Conservation (phyloP, 768 basidiomycete species). For the Xerocomellus chrysenteron region DNA sequence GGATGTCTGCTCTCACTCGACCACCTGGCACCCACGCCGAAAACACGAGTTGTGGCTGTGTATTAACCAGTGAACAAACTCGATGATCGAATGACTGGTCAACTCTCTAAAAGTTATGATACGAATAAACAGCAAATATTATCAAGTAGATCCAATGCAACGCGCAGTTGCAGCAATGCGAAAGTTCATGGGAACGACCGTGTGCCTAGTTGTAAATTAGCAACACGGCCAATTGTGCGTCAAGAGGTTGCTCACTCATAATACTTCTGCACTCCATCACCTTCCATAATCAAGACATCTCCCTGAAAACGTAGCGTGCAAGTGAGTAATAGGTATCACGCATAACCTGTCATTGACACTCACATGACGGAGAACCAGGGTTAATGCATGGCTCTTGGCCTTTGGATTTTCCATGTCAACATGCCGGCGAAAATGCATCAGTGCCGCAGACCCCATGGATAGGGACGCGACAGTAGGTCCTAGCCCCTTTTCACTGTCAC, state of each 20-base stretch:
- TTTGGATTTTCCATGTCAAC: conserved; percentile 35
- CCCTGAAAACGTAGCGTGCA: conserved; percentile 48
- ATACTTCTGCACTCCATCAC: conserved; percentile 58
- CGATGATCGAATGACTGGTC: background rate
- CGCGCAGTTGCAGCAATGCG: conserved; percentile 81
- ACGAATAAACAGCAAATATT: background rate
- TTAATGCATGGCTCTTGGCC: conserved; percentile 40
- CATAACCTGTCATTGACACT: conserved; percentile 11
- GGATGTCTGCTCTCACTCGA: background rate
- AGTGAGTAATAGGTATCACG: conserved; percentile 4
- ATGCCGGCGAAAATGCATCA: conserved; percentile 74
- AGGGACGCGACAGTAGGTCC: conserved; percentile 74
- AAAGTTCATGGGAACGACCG: conserved; percentile 71
- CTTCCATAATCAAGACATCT: conserved; percentile 78
- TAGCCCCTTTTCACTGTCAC: conserved; percentile 71
- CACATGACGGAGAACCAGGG: conserved; percentile 67
- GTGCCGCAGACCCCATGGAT: conserved; percentile 72
- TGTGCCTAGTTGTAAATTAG: conserved; percentile 51
- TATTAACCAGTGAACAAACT: too few species aligned
- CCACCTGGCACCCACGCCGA: background rate
- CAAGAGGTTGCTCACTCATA: conserved; percentile 57
- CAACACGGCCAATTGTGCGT: background rate
- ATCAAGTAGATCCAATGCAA: conserved; percentile 44
- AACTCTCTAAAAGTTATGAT: background rate
- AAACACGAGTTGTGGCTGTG: conserved; percentile 18